Conservation (phyloP, 2,329 filamentous ascomycete genomes). For the Epichloe scottii region DNA sequence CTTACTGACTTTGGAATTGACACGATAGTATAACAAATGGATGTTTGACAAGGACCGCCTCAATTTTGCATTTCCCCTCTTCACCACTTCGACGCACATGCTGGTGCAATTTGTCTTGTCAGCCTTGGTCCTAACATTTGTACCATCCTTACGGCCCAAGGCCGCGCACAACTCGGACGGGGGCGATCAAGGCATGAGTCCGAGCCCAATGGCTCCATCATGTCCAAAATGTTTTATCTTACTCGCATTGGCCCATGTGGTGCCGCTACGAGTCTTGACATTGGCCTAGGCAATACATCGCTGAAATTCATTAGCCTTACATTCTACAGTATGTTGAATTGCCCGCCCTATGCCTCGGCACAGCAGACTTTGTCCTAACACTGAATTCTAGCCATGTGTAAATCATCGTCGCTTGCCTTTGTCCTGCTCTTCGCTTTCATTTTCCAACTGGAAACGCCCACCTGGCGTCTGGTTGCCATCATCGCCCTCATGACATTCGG, state of each 20-base stretch:
- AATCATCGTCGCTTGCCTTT: conserved; percentile 90
- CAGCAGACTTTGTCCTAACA: conserved; percentile 11
- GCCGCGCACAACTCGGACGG: conserved; percentile 33
- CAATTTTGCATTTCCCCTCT: conserved; percentile 88
- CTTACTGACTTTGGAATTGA: conserved; percentile 9
- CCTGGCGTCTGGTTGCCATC: conserved; percentile 72
- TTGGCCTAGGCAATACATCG: conserved; percentile 90
- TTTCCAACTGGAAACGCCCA: conserved; percentile 81
- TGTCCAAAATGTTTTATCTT: conserved; percentile 85
- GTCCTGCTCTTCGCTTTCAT: conserved; percentile 91
- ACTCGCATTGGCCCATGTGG: conserved; percentile 88
- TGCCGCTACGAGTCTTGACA: conserved; percentile 84
- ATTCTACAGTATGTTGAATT: conserved; percentile 62
- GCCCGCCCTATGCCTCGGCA: too few relatives aligned
- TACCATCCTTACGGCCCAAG: conserved; percentile 69
- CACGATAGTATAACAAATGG: conserved; percentile 92
- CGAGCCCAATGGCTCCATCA: conserved; percentile 47
- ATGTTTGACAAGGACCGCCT: conserved; percentile 84
- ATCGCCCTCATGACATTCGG: conserved; percentile 86
- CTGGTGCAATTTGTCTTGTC: conserved; percentile 80
- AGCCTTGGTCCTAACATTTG: conserved; percentile 62
- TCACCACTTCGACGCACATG: conserved; percentile 94
- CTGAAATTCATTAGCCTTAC: conserved; percentile 93
- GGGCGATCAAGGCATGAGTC: conserved; percentile 37
- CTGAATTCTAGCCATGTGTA: conserved; percentile 67